Evolutionary conservation across 768 basidiomycete species (phyloP).

Genomic region (Phylloporus sp.): DNA sequence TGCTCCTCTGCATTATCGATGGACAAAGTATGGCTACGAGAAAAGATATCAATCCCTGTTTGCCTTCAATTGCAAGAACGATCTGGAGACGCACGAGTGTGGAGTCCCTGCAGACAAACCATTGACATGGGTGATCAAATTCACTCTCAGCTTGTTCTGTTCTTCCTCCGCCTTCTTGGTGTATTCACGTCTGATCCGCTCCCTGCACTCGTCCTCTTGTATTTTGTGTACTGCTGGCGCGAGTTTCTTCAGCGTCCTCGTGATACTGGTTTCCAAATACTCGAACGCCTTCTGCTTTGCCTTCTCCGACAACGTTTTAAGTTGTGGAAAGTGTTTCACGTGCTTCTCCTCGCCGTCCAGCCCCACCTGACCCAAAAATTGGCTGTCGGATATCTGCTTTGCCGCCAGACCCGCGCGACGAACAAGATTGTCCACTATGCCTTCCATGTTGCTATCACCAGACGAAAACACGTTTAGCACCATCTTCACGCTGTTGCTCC

Average conservation of each 20-base stretch:
- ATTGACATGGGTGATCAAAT: slow-evolving; percentile 21
- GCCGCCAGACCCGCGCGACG: background rate
- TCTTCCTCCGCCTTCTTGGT: slow-evolving; percentile 7
- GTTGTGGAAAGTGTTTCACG: background rate
- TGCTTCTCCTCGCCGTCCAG: background rate
- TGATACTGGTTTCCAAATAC: background rate
- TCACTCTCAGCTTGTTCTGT: slow-evolving; percentile 4
- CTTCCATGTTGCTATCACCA: background rate
- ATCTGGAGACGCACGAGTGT: slow-evolving; percentile 7
- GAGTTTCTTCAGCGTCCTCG: slow-evolving; percentile 8
- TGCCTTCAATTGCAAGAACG: background rate
- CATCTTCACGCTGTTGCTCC: background rate
- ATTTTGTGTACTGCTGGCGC: slow-evolving; percentile 4
- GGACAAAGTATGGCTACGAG: slow-evolving; percentile 11
- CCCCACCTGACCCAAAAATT: slow-evolving; percentile 11
- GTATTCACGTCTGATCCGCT: background rate
- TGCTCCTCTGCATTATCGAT: slow-evolving; percentile 1
- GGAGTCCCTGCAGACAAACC: background rate
- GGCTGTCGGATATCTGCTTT: slow-evolving; percentile 7
- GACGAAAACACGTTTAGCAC: background rate
- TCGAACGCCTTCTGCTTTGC: background rate
- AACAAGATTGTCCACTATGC: slow-evolving; percentile 2
- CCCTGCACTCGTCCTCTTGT: background rate
- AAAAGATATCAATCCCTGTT: background rate
- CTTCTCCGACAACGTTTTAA: background rate